These are phyloP conservation scores for Astrocystis sublimbata DNA, from an alignment of 495 filamentous ascomycete species.

Conservation along the genomic window DNA sequence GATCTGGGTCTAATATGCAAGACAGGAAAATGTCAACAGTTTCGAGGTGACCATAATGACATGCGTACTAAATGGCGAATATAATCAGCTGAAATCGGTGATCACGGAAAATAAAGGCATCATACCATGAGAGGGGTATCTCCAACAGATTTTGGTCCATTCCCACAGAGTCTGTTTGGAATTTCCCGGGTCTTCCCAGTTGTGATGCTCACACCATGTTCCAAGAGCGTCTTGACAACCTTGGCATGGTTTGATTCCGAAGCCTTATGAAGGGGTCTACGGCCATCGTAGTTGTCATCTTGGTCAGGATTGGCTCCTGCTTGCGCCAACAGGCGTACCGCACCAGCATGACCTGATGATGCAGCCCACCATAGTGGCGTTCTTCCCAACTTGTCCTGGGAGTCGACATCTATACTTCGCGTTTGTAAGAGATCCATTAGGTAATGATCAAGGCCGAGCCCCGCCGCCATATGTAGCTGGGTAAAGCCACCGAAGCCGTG, in stretches of 20 bases:
- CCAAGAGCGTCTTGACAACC: constrained; percentile 28
- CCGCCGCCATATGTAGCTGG: constrained; percentile 11
- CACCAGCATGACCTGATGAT: constrained; percentile 22
- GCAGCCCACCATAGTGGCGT: constrained; percentile 29
- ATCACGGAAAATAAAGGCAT: background rate
- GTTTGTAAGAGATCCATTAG: constrained; percentile 14
- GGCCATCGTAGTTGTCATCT: constrained; percentile 17
- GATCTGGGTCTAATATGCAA: constrained; percentile 15
- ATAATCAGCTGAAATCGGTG: background rate
- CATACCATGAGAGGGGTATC: constrained; percentile 17
- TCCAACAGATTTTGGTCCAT: constrained; percentile 3
- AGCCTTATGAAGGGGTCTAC: constrained; percentile 31
- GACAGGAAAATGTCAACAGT: constrained; percentile 29
- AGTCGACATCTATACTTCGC: constrained; percentile 1
- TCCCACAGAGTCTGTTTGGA: constrained; percentile 14
- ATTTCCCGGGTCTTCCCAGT: constrained; percentile 30
- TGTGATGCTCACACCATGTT: constrained; percentile 31
- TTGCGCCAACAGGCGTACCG: constrained; percentile 22
- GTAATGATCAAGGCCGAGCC: constrained; percentile 1
- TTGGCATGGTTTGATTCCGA: constrained; percentile 19
- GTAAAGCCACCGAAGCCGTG: background rate
- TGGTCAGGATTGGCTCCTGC: constrained; percentile 23
- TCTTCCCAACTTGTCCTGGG: constrained; percentile 15
- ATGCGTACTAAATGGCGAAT: constrained; percentile 26
- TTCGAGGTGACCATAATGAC: constrained; percentile 25